Evolutionary conservation across 176 grass and related monocot genomes (phyloP).

Genomic region (Zoysia japonica): DNA sequence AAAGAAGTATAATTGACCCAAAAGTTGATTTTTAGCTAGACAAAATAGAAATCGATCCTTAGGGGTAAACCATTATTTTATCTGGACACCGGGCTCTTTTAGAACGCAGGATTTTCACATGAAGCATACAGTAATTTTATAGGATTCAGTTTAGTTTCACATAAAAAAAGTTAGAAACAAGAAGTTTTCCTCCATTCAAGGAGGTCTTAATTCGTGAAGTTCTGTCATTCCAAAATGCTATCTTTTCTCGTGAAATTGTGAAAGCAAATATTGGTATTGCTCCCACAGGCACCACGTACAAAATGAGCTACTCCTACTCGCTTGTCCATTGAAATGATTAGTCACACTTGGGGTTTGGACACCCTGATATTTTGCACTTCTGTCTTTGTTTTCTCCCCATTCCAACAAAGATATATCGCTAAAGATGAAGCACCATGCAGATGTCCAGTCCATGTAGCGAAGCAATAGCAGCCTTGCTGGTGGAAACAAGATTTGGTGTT

Average conservation of each 20-base stretch:
- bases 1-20: not conserved
- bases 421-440: slow-evolving; percentile 38
- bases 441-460: slow-evolving; percentile 24
- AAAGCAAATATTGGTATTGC: not conserved
- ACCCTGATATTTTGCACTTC: not conserved
- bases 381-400: not conserved
- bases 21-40: not conserved
- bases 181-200: too few relatives aligned
- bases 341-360: not conserved
- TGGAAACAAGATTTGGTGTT: slow-evolving; percentile 45
- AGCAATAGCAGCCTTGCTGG: slow-evolving; percentile 21
- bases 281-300: not conserved
- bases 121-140: not conserved
- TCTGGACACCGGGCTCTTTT: too few relatives aligned
- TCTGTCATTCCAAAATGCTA: too few relatives aligned
- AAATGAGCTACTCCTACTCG: not conserved
- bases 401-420: slow-evolving; percentile 15
- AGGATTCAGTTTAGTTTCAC: not conserved
- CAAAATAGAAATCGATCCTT: not conserved
- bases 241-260: too few relatives aligned
- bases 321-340: not conserved
- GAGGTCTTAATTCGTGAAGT: too few relatives aligned
- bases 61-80: not conserved
- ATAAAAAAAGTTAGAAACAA: too few relatives aligned
- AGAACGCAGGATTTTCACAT: not conserved